phyloP scores from a whole-genome alignment of 352 stramenopile genomes.

The Phytophthora sp. region DNA sequence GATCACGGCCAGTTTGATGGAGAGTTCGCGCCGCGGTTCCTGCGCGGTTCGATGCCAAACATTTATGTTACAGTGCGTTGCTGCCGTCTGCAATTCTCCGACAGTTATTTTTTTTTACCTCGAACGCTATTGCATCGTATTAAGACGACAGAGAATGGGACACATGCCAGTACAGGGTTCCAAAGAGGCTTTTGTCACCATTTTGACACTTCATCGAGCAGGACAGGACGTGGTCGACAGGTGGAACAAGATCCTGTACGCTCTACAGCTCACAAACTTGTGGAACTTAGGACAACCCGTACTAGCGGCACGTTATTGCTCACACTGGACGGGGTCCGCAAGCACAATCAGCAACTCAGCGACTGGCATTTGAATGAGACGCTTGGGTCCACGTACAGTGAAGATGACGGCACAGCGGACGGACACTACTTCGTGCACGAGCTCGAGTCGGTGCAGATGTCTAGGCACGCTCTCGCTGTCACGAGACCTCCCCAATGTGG shows the following conservation, averaged over 20 bases:
- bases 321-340: constrained; percentile 33
- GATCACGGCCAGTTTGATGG: constrained; percentile 39
- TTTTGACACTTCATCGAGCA: constrained; percentile 21
- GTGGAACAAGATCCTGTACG: constrained; percentile 34
- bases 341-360: constrained; percentile 23
- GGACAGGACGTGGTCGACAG: constrained; percentile 9
- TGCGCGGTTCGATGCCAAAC: constrained; percentile 34
- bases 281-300: constrained; percentile 34
- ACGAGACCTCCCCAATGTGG: constrained; percentile 18
- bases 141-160: not conserved
- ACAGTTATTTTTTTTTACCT: constrained; percentile 36
- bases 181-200: constrained; percentile 27
- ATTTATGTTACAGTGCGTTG: constrained; percentile 39
- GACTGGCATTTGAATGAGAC: not conserved
- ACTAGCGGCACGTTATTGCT: constrained; percentile 28
- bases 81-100: constrained; percentile 32
- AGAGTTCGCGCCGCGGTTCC: constrained; percentile 31
- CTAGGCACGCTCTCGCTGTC: constrained; percentile 34
- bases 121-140: constrained; percentile 8
- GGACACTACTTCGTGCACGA: constrained; percentile 44
- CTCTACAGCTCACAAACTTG: constrained; percentile 28
- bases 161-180: constrained; percentile 22
- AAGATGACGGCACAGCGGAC: constrained; percentile 24
- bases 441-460: constrained; percentile 41
- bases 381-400: too few species aligned